Conservation (phyloP, 2,329 filamentous ascomycete genomes). For the Fusarium liriodendri region DNA sequence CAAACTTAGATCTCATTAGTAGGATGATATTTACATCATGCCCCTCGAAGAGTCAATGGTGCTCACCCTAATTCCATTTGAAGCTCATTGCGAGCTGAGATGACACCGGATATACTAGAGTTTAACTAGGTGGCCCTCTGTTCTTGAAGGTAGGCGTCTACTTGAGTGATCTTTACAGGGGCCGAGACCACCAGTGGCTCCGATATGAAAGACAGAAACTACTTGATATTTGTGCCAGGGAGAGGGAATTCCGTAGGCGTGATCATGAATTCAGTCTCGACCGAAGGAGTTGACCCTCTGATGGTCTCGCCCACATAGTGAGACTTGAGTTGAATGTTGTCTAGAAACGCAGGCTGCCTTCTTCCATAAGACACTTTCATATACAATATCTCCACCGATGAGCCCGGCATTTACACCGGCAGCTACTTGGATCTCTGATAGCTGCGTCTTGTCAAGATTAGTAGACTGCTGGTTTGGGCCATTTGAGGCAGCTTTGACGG, state of each 20-base stretch:
- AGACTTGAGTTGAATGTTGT: not conserved
- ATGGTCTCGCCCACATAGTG: not conserved
- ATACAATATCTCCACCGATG: not conserved
- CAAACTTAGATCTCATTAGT: no score
- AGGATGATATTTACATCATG: no score
- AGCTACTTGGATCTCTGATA: not conserved
- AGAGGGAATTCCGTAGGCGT: not conserved
- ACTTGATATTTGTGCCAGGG: not conserved
- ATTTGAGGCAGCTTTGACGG: not conserved
- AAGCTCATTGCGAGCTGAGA: no score
- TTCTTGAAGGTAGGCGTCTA: not conserved
- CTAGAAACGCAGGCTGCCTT: not conserved
- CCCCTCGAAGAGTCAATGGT: no score
- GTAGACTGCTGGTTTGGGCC: not conserved
- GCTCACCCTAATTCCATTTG: no score
- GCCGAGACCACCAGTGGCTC: not conserved
- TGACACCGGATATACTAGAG: no score
- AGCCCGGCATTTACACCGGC: not conserved
- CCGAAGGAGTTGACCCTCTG: not conserved
- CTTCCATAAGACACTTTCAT: not conserved
- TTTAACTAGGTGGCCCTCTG: not conserved
- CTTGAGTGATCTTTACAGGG: not conserved
- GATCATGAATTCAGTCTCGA: not conserved
- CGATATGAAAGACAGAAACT: not conserved
- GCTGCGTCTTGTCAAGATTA: not conserved